Conservation (phyloP, 441 rosid species). For the Erodium texanum region DNA sequence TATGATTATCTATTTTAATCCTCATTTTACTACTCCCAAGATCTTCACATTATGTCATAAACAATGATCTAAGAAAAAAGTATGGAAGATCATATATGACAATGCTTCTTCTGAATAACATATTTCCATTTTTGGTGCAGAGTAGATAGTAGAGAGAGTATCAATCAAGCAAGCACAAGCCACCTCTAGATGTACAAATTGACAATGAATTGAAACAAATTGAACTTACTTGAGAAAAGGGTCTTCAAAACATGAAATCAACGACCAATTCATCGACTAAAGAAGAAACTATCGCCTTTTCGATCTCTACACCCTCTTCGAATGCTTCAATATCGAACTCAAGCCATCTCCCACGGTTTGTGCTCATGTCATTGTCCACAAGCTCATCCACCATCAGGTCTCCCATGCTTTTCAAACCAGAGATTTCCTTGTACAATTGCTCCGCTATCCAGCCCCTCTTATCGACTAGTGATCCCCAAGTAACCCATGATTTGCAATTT, state of each 20-base stretch:
- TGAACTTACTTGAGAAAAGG: not conserved
- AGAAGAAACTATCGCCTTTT: constrained; percentile 43
- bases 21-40: not conserved
- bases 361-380: constrained; percentile 68
- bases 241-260: constrained; percentile 31
- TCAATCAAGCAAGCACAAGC: not conserved
- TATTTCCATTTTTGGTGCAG: constrained; percentile 2
- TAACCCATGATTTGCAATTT: constrained; percentile 38
- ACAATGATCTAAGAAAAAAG: not conserved
- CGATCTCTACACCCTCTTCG: constrained; percentile 59
- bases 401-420: constrained; percentile 42
- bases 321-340: constrained; percentile 51
- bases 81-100: not conserved
- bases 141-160: not conserved
- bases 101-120: not conserved
- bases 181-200: not conserved
- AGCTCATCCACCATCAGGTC: constrained; percentile 73
- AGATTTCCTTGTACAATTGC: constrained; percentile 45
- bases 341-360: constrained; percentile 51
- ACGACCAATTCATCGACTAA: constrained; percentile 65
- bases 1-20: not conserved
- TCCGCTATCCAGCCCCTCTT: constrained; percentile 43
- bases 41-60: not conserved
- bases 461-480: constrained; percentile 23
- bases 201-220: not conserved